Evolutionary conservation across 2,329 filamentous ascomycete species (phyloP), one percentile per base, ranked within the genome.

Genomic region (Pseudocercospora musae): DNA sequence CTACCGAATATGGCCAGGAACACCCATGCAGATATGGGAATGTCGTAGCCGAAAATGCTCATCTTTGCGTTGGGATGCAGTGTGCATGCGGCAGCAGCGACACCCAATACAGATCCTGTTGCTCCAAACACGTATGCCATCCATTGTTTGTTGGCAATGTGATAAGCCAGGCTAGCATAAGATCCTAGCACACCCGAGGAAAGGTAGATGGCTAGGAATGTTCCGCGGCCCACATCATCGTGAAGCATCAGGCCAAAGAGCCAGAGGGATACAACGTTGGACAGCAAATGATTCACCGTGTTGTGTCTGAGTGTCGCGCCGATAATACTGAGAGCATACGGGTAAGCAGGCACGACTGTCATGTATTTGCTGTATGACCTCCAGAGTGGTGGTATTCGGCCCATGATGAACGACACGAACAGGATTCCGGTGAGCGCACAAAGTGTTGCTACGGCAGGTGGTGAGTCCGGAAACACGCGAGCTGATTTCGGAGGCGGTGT

Each of bases 271-370:
- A 82, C 68, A 84, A 90, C 87, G 76, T 94, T 94, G 46, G 81
- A 72, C 23, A 80, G 63, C 40, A 90, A 73, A 74, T 95, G 91
- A 52, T 75, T 70, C 18, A 87, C 67, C 2, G 75, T 77, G 58
- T 89, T 84, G 77, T 95, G 91, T 20, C 87, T 89, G 78, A 92
- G 90, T 55, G 85, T 78, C 67, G 85, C 85, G 33, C 85, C 85
- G 27, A 94, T 70, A 64, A 90, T 75, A 65, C 84, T 83, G 20
- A 85, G 62, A 3, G 89, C 82, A 65, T 82, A 82, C 8, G 90
- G 89, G 57, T 86, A 86, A 6, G 85, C 88, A 6, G 88, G 82
- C 8, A 87, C 79, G 37, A 88, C 74, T 44, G 89, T 78, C 76
- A 91, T 87, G 78, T 89, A 89, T 65, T 81, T 84, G 76, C 91